These are phyloP conservation scores for Lactifluus pinguis DNA, from an alignment of 768 basidiomycete species.

Conservation along the genomic window DNA sequence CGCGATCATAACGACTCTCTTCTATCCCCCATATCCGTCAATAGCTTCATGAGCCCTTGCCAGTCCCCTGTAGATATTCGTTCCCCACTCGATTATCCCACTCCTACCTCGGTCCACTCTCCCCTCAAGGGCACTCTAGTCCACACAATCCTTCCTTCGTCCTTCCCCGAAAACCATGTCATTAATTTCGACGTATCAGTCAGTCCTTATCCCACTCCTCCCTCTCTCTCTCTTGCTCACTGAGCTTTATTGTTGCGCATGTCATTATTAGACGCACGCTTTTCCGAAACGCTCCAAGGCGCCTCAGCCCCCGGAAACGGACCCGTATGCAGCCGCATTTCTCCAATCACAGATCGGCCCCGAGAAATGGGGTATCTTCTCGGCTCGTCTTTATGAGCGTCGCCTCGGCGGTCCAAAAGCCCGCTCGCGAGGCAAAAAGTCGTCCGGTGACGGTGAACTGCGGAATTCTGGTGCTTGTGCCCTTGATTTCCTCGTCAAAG, in stretches of 20 bases:
- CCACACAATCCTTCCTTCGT: constrained; percentile 18
- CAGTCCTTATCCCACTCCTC: constrained; percentile 6
- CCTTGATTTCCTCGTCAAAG: constrained; percentile 45
- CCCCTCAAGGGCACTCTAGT: constrained; percentile 9
- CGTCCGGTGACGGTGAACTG: constrained; percentile 23
- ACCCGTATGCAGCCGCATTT: constrained; percentile 38
- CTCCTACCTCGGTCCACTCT: constrained; percentile 9
- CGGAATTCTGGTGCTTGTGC: constrained; percentile 33
- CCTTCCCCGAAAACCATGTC: constrained; percentile 22
- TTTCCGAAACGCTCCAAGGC: constrained; percentile 20
- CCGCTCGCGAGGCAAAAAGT: constrained; percentile 24
- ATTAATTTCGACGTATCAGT: constrained; percentile 19
- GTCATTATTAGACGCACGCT: constrained; percentile 16
- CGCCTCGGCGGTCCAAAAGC: constrained; percentile 34
- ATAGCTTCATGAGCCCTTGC: constrained; percentile 18
- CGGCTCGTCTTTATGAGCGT: constrained; percentile 39
- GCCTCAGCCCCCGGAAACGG: constrained; percentile 20
- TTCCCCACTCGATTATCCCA: constrained; percentile 17
- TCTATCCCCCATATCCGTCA: constrained; percentile 16
- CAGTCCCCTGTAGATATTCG: constrained; percentile 18
- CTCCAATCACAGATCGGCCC: constrained; percentile 37
- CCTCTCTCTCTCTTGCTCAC: background rate
- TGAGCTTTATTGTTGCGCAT: constrained; percentile 13
- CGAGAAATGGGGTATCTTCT: constrained; percentile 38
- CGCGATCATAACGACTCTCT: constrained; percentile 15